These are phyloP conservation scores for Pythium aphanidermatum DNA, from an alignment of 352 stramenopile species.

Conservation along the genomic window DNA sequence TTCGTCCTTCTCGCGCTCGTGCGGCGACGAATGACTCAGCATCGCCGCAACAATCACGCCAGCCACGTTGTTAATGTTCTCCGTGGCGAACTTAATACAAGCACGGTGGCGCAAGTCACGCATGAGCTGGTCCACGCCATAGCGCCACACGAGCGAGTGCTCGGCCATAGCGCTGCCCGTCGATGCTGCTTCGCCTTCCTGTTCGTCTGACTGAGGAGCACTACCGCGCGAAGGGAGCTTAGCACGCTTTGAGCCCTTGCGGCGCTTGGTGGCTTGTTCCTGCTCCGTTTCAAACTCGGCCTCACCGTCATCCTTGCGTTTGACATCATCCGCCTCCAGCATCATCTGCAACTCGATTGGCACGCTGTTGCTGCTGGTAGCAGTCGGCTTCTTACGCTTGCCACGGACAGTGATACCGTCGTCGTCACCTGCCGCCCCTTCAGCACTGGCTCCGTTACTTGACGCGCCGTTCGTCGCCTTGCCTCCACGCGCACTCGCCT, in stretches of 20 bases:
- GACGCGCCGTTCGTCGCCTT: constrained; percentile 15
- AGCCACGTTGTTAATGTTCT: constrained; percentile 83
- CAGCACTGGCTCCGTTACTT: background rate
- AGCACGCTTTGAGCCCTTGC: constrained; percentile 65
- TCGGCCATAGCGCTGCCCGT: constrained; percentile 38
- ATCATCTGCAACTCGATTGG: constrained; percentile 85
- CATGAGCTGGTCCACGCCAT: constrained; percentile 69
- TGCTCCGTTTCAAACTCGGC: constrained; percentile 61
- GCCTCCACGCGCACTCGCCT: constrained; percentile 10
- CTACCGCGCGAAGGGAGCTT: constrained; percentile 69
- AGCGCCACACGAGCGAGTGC: constrained; percentile 75
- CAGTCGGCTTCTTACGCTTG: constrained; percentile 54
- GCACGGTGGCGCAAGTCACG: constrained; percentile 73
- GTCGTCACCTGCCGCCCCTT: constrained; percentile 9
- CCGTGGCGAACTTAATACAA: constrained; percentile 72
- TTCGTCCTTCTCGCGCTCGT: constrained; percentile 78
- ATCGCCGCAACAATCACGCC: constrained; percentile 76
- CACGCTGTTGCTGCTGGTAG: constrained; percentile 33
- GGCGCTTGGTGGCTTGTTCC: constrained; percentile 45
- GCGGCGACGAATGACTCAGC: constrained; percentile 72
- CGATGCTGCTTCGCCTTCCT: constrained; percentile 25
- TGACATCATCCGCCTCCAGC: constrained; percentile 63
- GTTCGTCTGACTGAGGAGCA: constrained; percentile 14
- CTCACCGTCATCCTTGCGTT: constrained; percentile 34
- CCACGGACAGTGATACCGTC: constrained; percentile 72